Conservation (phyloP, 305 asterid species). For the Solanum aculeatissimum region DNA sequence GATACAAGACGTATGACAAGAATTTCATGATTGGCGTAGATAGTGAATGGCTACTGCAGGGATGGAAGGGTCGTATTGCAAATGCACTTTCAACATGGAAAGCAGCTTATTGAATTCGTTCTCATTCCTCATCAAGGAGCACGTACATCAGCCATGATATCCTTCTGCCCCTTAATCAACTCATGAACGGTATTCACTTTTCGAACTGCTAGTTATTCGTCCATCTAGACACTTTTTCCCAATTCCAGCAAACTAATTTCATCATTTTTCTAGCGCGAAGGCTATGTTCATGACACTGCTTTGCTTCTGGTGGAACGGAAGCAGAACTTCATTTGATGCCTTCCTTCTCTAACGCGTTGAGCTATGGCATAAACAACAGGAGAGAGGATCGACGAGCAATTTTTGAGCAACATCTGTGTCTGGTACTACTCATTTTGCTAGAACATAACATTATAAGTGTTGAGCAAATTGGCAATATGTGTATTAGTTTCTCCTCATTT, state of each 20-base stretch:
- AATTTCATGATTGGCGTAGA: conserved; percentile 57
- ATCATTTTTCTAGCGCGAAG: not conserved
- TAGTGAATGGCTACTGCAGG: conserved; percentile 47
- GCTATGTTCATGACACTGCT: not conserved
- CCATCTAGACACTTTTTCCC: too few relatives aligned
- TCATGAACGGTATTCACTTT: not conserved
- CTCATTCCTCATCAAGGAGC: not conserved
- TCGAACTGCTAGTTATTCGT: not conserved
- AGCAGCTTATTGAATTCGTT: not conserved
- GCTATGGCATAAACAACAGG: not conserved
- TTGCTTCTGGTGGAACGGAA: not conserved
- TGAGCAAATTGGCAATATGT: not conserved
- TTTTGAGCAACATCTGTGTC: not conserved
- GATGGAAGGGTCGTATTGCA: conserved; percentile 64
- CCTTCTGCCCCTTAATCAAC: not conserved
- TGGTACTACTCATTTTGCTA: not conserved
- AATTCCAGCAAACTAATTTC: not conserved
- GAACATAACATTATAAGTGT: not conserved
- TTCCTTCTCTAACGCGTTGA: not conserved
- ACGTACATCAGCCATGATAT: not conserved
- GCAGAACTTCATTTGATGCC: not conserved
- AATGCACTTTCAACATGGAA: conserved; percentile 32
- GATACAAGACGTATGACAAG: conserved; percentile 50
- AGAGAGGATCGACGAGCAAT: not conserved
- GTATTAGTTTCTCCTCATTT: not conserved